These are phyloP conservation scores for Hypoxylon sp. DNA, from an alignment of 2,329 filamentous ascomycete genomes.

Conservation along the genomic window DNA sequence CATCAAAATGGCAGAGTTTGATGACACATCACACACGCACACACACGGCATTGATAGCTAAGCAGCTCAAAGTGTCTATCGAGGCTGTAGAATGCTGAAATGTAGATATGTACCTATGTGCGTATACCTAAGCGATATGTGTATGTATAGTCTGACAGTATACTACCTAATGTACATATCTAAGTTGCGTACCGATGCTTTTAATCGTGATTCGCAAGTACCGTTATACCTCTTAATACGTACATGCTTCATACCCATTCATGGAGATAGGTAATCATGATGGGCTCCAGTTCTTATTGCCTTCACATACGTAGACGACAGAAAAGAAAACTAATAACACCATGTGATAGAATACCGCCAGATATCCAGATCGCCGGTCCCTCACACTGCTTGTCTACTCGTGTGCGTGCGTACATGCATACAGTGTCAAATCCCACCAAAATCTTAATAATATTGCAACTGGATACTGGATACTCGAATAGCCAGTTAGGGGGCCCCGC, in stretches of 20 bases:
- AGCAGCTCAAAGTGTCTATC: constrained; percentile 1
- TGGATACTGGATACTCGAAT: constrained; percentile 34
- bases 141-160: neutral
- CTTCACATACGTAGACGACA: constrained; percentile 8
- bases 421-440: constrained; percentile 18
- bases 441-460: constrained; percentile 32
- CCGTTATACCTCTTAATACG: constrained; percentile 21
- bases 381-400: constrained; percentile 12
- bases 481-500: constrained; percentile 22
- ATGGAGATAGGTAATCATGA: constrained; percentile 7
- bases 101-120: constrained; percentile 1
- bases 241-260: constrained; percentile 5
- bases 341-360: constrained; percentile 40
- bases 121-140: neutral
- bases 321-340: constrained; percentile 27
- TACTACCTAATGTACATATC: too few species aligned
- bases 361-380: constrained; percentile 39
- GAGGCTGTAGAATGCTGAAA: constrained; percentile 3
- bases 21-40: constrained; percentile 31
- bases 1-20: constrained; percentile 25
- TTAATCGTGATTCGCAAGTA: constrained; percentile 20
- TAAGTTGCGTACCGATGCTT: neutral
- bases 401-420: constrained; percentile 10
- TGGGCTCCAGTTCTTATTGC: constrained; percentile 21
- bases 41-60: constrained; percentile 22